These are phyloP conservation scores for Phytopythium sindhum DNA, from an alignment of 352 stramenopile genomes.

Conservation along the genomic window DNA sequence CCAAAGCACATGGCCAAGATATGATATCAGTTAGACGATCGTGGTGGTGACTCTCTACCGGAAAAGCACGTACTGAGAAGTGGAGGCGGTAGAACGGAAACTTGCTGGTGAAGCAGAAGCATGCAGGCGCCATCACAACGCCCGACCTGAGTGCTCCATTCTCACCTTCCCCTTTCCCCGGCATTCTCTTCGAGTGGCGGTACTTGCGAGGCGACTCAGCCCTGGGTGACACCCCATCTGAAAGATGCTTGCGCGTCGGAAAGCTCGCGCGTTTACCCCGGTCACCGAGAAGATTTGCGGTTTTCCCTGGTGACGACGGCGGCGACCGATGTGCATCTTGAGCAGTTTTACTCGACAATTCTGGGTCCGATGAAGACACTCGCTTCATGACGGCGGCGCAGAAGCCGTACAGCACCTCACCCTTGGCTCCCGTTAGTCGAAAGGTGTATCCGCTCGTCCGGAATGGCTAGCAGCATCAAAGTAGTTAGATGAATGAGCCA, in stretches of 20 bases:
- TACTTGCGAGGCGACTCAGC: not conserved
- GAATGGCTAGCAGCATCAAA: conserved; percentile 28
- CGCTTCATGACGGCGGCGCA: conserved; percentile 67
- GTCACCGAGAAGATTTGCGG: conserved; percentile 9
- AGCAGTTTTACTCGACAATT: not conserved
- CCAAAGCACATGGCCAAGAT: not conserved
- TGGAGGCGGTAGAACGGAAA: conserved; percentile 87
- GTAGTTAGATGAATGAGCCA: not conserved
- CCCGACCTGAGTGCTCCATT: not conserved
- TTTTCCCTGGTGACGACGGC: conserved; percentile 1
- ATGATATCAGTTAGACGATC: not conserved
- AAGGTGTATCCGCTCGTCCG: conserved; percentile 77
- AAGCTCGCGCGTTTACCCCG: conserved; percentile 34
- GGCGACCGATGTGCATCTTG: not conserved
- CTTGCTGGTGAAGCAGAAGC: conserved; percentile 86
- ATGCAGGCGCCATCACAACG: conserved; percentile 49
- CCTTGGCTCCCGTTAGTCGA: conserved; percentile 79
- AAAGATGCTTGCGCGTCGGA: conserved; percentile 4
- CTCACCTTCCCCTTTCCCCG: not conserved
- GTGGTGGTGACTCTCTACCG: not conserved
- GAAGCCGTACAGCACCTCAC: conserved; percentile 78
- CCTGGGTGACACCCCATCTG: not conserved
- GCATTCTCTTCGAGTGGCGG: not conserved
- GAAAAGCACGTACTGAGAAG: conserved; percentile 48
- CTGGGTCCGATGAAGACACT: conserved; percentile 14